Percentiles rank a stretch among this genome's conserved stretches.
Evolutionary conservation across 805 yeast genomes (phyloP).

Genomic region (Debaryomyces prosopidis): DNA sequence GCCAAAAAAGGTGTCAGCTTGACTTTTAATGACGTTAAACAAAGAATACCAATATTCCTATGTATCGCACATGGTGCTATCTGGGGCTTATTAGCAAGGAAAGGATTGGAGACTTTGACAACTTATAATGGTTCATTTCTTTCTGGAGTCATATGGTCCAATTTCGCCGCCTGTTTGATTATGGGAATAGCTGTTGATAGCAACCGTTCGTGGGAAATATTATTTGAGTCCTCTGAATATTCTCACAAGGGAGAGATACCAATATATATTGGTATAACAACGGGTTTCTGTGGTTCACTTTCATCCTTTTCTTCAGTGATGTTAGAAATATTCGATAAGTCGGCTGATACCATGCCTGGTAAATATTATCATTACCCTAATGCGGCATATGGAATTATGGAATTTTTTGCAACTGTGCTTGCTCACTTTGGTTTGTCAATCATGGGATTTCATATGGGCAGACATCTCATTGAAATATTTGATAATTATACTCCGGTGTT

Average conservation of each 20-base stretch:
- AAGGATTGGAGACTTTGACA: conserved; percentile 53
- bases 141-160: conserved; percentile 75
- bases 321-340: too few relatives aligned
- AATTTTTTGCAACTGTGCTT: conserved; percentile 40
- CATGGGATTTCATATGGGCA: conserved; percentile 60
- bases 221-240: conserved; percentile 1
- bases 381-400: conserved; percentile 16
- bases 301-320: conserved; percentile 67
- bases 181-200: conserved; percentile 57
- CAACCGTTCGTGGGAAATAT: conserved; percentile 6
- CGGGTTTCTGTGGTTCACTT: conserved; percentile 81
- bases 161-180: conserved; percentile 67
- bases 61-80: conserved; percentile 33
- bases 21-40: too few relatives aligned
- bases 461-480: conserved; percentile 38
- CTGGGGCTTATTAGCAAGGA: conserved; percentile 58
- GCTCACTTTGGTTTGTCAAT: conserved; percentile 63
- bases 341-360: too few relatives aligned
- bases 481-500: conserved; percentile 22
- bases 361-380: too few relatives aligned
- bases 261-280: conserved; percentile 48
- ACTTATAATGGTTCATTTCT: conserved; percentile 52
- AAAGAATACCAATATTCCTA: conserved; percentile 3
- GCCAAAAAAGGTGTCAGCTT: too few relatives aligned
- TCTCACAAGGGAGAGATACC: conserved; percentile 10